These are phyloP conservation scores for Neurospora intermedia DNA, from an alignment of 495 filamentous ascomycete genomes.

Conservation along the genomic window DNA sequence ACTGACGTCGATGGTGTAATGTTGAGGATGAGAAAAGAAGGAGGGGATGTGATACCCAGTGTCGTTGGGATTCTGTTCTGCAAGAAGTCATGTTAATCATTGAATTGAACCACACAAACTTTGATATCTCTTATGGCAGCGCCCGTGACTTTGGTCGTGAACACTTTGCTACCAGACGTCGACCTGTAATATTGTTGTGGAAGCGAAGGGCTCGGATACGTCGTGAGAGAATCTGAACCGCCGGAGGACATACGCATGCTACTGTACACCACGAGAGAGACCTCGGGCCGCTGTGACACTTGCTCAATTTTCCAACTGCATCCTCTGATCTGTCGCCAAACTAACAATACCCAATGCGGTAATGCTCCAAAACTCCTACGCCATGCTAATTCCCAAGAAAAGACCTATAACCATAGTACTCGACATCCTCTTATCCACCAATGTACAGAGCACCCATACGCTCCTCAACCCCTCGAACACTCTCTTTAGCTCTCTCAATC, in stretches of 20 bases:
- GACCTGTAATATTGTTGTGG: background rate
- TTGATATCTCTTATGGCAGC: background rate
- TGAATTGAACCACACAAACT: background rate
- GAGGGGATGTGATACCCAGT: background rate
- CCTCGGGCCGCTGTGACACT: background rate
- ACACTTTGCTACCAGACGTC: background rate
- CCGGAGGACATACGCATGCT: background rate
- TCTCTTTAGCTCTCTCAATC: slow-evolving; percentile 54
- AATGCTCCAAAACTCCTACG: background rate
- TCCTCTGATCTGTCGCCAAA: background rate
- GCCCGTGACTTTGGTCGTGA: background rate
- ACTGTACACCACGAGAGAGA: background rate
- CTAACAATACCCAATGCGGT: background rate
- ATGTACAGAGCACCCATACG: slow-evolving; percentile 39
- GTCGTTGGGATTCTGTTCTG: background rate
- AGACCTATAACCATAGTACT: background rate
- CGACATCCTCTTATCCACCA: background rate
- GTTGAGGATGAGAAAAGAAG: background rate
- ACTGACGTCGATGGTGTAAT: background rate
- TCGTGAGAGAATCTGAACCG: background rate
- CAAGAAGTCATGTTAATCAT: background rate
- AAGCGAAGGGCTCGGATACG: background rate
- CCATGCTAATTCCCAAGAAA: background rate
- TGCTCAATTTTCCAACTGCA: background rate
- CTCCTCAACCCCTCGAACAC: slow-evolving; percentile 45